Evolutionary conservation across 306 rosid genomes (phyloP), one percentile per base, ranked within the genome.

Genomic region (Senna tora): DNA sequence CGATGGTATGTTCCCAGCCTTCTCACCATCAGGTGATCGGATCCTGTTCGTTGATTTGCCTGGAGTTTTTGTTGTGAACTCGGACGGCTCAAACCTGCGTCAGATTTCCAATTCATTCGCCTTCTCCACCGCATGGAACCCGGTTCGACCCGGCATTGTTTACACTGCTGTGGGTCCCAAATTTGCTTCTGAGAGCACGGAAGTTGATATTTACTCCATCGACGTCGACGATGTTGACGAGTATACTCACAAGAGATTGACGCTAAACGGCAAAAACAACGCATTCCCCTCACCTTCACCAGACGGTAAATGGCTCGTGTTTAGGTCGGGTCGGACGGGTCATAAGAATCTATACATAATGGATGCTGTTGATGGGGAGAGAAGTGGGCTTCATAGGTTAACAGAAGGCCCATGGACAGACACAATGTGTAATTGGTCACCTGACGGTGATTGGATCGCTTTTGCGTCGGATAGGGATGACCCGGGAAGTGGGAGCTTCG

Each of bases 371-470:
- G 75, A 46, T 0, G 98, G 97, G 14, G 98, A 93, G 69, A 74
- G 21, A 0, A 21, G 71, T 1, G 85, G 77, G 50, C 79, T 91
- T 0, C 67, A 42, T 0, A 76, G 87, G 58, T 70, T 93, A 3
- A 93, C 98, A 0, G 80, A 80, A 34, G 98, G 97, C 0, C 72
- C 80, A 0, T 93, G 98, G 96, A 81, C 86, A 0, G 98, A 93
- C 69, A 93, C 97, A 0, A 93, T 93, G 98, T 86, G 92, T 16
- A 87, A 50, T 49, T 93, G 98, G 96, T 91, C 97, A 4, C 97
- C 98, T 0, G 78, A 84, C 55, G 97, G 97, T 1, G 85, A 93
- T 4, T 91, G 90, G 94, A 93, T 93, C 0, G 96, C 92, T 7
- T 93, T 93, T 38, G 81, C 94, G 0, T 89, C 97, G 38, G 94